Evolutionary conservation across 345 rosid species (phyloP).

Genomic region (Sapria himalayana): DNA sequence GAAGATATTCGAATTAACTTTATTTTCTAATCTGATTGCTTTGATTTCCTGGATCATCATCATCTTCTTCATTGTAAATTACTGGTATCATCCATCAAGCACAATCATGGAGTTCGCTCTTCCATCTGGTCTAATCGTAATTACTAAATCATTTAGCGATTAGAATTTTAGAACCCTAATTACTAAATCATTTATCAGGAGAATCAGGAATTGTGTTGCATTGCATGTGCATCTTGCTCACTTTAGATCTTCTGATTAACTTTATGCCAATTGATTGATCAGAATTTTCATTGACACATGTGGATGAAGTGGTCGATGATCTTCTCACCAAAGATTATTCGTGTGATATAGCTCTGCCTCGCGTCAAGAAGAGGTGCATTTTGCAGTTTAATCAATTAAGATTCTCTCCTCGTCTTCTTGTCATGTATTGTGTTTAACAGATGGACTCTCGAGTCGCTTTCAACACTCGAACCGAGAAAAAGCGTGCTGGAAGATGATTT

Average conservation of each 20-base stretch:
- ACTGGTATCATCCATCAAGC: too few species aligned
- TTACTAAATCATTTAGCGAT: too few species aligned
- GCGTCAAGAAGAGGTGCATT: slow-evolving; percentile 61
- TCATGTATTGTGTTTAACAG: slow-evolving; percentile 10
- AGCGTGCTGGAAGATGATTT: slow-evolving; percentile 93
- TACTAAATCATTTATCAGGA: too few species aligned
- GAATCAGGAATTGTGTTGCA: too few species aligned
- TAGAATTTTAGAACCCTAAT: too few species aligned
- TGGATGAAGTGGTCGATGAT: slow-evolving; percentile 79
- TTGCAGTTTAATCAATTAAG: background rate
- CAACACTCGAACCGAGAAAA: slow-evolving; percentile 53
- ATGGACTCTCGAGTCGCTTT: slow-evolving; percentile 63
- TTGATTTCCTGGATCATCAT: too few species aligned
- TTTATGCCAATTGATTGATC: slow-evolving; percentile 2
- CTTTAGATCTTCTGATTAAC: background rate
- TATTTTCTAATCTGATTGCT: too few species aligned
- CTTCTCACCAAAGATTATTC: slow-evolving; percentile 68
- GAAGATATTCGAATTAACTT: too few species aligned
- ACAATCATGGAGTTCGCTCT: too few species aligned
- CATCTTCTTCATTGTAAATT: too few species aligned
- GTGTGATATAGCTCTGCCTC: slow-evolving; percentile 74
- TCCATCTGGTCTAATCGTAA: too few species aligned
- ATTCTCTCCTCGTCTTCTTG: background rate
- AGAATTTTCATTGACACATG: slow-evolving; percentile 50
- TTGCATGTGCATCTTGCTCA: too few species aligned